Percentiles rank a stretch among this genome's conserved stretches.
phyloP scores from a whole-genome alignment of 2,329 filamentous ascomycete genomes.

The Elsinoe necatrix region DNA sequence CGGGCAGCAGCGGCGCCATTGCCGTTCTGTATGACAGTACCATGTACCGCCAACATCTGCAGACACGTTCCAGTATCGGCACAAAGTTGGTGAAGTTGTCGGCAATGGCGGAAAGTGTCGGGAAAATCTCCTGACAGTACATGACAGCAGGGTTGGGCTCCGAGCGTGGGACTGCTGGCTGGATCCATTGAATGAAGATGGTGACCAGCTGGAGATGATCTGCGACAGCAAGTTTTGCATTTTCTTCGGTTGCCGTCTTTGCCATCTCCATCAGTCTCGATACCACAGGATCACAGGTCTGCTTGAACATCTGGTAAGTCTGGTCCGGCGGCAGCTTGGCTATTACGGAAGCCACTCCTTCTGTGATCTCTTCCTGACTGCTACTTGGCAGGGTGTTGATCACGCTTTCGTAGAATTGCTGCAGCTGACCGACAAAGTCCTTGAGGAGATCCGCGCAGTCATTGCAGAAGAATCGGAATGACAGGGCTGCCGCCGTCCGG shows the following conservation, averaged over 20 bases:
- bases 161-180: slow-evolving; percentile 62
- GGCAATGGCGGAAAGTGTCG: slow-evolving; percentile 74
- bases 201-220: slow-evolving; percentile 90
- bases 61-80: slow-evolving; percentile 87
- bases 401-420: slow-evolving; percentile 85
- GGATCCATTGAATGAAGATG: slow-evolving; percentile 71
- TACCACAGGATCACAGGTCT: slow-evolving; percentile 88
- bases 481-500: slow-evolving; percentile 79
- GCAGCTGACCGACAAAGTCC: slow-evolving; percentile 73
- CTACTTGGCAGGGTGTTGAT: slow-evolving; percentile 74
- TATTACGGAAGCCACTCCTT: slow-evolving; percentile 87
- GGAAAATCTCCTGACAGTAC: slow-evolving; percentile 92
- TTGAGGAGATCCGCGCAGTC: slow-evolving; percentile 85
- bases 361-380: slow-evolving; percentile 93
- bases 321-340: slow-evolving; percentile 74
- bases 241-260: slow-evolving; percentile 72
- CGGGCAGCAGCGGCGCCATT: slow-evolving; percentile 74
- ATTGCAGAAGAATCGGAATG: slow-evolving; percentile 94
- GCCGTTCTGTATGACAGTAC: slow-evolving; percentile 88
- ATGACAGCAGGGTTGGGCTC: slow-evolving; percentile 84
- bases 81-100: slow-evolving; percentile 79
- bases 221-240: slow-evolving; percentile 76
- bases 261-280: slow-evolving; percentile 78
- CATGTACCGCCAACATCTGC: slow-evolving; percentile 94
- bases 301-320: slow-evolving; percentile 75